Percentiles rank a stretch among this genome's conserved stretches.
Conservation (phyloP, 2,329 filamentous ascomycete species). For the Pyrenophora seminiperda region DNA sequence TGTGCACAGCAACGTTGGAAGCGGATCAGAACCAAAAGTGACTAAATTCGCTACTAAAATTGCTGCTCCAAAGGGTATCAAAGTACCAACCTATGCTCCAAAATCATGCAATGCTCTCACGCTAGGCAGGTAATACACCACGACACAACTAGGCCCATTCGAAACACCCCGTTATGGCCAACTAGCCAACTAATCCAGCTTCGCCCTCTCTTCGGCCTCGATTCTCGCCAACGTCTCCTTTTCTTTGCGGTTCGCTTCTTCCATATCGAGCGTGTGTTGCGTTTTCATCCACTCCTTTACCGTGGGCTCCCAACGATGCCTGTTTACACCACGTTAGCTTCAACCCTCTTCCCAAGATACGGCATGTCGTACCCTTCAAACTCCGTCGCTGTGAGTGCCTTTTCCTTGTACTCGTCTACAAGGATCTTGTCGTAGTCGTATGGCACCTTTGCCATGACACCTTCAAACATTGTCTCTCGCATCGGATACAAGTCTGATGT, state of each 20-base stretch:
- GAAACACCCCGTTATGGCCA: conserved; percentile 16
- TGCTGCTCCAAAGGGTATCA: conserved; percentile 26
- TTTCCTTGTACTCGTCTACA: conserved; percentile 67
- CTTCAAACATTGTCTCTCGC: conserved; percentile 75
- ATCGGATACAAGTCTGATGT: conserved; percentile 77
- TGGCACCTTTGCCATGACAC: conserved; percentile 71
- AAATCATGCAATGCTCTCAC: conserved; percentile 5
- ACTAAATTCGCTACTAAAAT: neutral
- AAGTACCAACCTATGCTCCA: conserved; percentile 11
- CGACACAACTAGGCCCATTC: neutral
- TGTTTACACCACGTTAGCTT: conserved; percentile 36
- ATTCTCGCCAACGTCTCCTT: conserved; percentile 19
- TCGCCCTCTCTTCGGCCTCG: conserved; percentile 13
- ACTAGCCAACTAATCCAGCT: conserved; percentile 26
- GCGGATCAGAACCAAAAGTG: no score
- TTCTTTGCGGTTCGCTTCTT: conserved; percentile 21
- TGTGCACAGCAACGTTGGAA: no score
- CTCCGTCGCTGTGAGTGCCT: conserved; percentile 64
- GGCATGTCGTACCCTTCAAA: conserved; percentile 60
- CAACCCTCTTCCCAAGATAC: neutral
- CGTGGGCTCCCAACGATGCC: conserved; percentile 65
- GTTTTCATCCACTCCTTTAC: conserved; percentile 64
- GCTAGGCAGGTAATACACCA: conserved; percentile 6
- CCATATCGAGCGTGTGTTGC: conserved; percentile 18
- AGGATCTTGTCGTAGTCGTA: conserved; percentile 70